Conservation (phyloP, 768 basidiomycete genomes). For the Lactarius deliciosus region DNA sequence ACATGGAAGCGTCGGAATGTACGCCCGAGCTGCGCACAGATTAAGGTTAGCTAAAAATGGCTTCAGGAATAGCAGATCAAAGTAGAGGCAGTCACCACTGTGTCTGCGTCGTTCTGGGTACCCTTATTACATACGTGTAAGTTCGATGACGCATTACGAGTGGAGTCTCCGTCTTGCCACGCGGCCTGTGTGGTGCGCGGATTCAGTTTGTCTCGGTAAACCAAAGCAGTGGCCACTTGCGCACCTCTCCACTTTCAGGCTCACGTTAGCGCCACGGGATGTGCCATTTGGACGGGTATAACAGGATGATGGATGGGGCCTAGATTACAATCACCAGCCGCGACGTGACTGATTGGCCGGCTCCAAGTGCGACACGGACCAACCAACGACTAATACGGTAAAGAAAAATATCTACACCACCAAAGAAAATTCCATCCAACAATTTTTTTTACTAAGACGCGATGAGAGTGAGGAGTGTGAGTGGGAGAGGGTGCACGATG, state of each 20-base stretch:
- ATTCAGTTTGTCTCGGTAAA: neutral
- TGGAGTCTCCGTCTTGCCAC: neutral
- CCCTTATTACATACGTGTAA: neutral
- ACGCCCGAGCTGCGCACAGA: neutral
- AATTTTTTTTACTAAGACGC: slow-evolving; percentile 7
- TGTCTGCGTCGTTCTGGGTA: too few relatives aligned
- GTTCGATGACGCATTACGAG: neutral
- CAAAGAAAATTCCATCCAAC: neutral
- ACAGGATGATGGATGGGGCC: neutral
- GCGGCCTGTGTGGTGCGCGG: neutral
- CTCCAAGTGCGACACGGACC: slow-evolving; percentile 17
- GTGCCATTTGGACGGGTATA: neutral
- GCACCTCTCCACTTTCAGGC: slow-evolving; percentile 20
- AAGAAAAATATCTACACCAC: slow-evolving; percentile 16
- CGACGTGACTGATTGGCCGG: neutral
- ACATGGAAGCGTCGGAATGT: neutral
- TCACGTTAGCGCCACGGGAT: neutral
- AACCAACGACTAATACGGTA: slow-evolving; percentile 16
- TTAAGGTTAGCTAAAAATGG: neutral
- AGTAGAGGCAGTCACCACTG: neutral
- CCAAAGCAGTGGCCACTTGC: slow-evolving; percentile 1
- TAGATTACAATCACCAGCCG: slow-evolving; percentile 15
- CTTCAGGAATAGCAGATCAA: neutral
- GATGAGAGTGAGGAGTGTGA: neutral
- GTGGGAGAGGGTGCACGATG: neutral